Evolutionary conservation across 208 protist genomes (phyloP), one percentile per base, ranked within the genome.

Genomic region (Leishmania turanica): DNA sequence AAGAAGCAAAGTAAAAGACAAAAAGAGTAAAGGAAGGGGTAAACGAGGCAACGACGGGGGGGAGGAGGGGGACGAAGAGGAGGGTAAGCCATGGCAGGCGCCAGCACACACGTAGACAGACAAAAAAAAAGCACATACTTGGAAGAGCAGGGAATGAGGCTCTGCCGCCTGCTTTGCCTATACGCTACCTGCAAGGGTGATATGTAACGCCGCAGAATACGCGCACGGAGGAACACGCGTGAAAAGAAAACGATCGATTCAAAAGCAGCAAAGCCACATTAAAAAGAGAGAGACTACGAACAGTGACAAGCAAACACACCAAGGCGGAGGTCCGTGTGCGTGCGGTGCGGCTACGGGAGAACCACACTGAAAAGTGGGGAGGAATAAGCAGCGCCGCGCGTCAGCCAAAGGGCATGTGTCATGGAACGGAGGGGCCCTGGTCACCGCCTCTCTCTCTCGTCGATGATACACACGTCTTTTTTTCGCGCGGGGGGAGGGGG

Each of bases 261-360:
- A 51, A 84, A 80, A 83, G 37, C 69, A 56, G 40, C 75, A 73
- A 51, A 49, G 74, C 31, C 51, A 64, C n/a, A 51, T 70, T 49
- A 45, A 74, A 82, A 56, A 27, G 51, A 13, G 51, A 1, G 17
- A 54, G 51, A 54, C 51, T 58, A 31, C 4, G 80, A 75, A 80
- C 31, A 9, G 51, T 17, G 27, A 37, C 45, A 0, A 49, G 75
- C 53, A 51, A 31, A 42, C 47, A 17, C 4, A n/a, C 21, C 19
- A 17, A 58, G 3, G 24, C 8, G 24, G 15, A 27, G 17, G 5
- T 24, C 0, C 4, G 65, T 70, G 19, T 47, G 37, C 24, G 37
- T 24, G 65, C 21, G 34, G 31, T 15, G 65, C 42, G 65, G 37
- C 7, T 21, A 47, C n/a, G 68, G 3, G 24, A 73, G 45, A 13